Evolutionary conservation across 129 eudicot species (phyloP).

Genomic region (Arctium minus): DNA sequence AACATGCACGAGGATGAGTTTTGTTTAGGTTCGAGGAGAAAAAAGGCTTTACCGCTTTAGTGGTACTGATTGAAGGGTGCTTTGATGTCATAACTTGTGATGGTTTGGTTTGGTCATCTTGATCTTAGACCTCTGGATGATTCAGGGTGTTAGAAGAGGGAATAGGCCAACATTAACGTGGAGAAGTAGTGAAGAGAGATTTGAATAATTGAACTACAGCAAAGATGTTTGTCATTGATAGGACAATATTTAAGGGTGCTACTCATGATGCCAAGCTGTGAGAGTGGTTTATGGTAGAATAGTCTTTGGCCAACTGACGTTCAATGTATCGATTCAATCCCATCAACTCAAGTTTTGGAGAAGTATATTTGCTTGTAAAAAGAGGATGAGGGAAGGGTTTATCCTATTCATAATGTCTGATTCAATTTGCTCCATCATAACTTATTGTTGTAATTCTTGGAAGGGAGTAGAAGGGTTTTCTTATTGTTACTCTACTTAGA

Average conservation of each 20-base stretch:
- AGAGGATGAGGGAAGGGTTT: neutral
- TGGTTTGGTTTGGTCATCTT: neutral
- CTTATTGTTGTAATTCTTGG: neutral
- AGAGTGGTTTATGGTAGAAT: neutral
- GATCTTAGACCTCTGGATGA: neutral
- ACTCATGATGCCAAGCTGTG: neutral
- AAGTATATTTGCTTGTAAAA: neutral
- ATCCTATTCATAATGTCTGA: neutral
- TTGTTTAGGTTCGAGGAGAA: neutral
- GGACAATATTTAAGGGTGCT: neutral
- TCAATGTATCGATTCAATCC: neutral
- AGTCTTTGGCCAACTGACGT: neutral
- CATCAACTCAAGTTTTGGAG: neutral
- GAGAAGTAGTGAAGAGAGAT: neutral
- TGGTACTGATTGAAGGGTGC: slow-evolving; percentile 1
- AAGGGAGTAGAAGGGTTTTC: neutral
- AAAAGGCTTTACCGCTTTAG: neutral
- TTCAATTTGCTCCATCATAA: neutral
- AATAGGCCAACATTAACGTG: neutral
- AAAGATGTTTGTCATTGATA: neutral
- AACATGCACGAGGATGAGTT: neutral
- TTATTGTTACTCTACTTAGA: neutral
- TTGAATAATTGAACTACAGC: neutral
- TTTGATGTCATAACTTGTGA: neutral
- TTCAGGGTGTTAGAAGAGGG: neutral